Base-by-base conservation (phyloP, 208 protist species). In the Crithidia brevicula region DNA sequence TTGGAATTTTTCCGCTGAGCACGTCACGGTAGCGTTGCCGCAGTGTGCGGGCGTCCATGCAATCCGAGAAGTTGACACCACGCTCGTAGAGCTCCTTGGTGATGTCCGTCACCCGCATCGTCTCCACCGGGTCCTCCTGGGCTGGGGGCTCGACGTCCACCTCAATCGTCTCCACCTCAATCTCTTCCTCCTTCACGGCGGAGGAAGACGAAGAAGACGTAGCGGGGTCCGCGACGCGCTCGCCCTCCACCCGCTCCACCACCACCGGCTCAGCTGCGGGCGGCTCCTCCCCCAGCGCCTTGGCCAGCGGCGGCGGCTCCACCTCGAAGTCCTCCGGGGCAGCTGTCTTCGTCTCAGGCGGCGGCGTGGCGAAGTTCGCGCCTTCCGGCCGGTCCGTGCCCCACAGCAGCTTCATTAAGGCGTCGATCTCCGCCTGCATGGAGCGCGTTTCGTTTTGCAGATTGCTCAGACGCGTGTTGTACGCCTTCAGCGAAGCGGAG, bases 11-110 rank as follows among this genome's bases (percentile, higher is more conserved):
- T 22, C 89, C 89, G 22, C 61, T 76, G 3, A 91, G 67, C 3
- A 94, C 83, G 54, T 95, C 92, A 42, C 83, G 79, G 67, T 95
- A 97, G 28, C 89, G 85, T 76, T 94, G 85, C 13, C 92, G 83
- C 43, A 97, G 81, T 3, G 88, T 85, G 11, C 79, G 71, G 1
- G 85, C 92, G 36, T 97, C 89, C 33, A 95, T 84, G 66, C 92
- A 97, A 66, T 97, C 89, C 27, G 89, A 92, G 64, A 97, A 97
- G 72, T 95, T 92, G 11, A 97, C 74, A 38, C 89, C 89, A 11
- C 77, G 77, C 58, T 94, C 92, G 67, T 94, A 95, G 25, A 97
- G 77, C 27, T 97, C 85, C 54, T 87, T 90, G 4, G 92, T 97
- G 59, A 97, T 95, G 71, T 97, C 92, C 11, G 84, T 94, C 30